Percentiles rank a stretch among this genome's conserved stretches.
Evolutionary conservation across 768 basidiomycete species (phyloP).

Genomic region (Suillus subalutaceus): DNA sequence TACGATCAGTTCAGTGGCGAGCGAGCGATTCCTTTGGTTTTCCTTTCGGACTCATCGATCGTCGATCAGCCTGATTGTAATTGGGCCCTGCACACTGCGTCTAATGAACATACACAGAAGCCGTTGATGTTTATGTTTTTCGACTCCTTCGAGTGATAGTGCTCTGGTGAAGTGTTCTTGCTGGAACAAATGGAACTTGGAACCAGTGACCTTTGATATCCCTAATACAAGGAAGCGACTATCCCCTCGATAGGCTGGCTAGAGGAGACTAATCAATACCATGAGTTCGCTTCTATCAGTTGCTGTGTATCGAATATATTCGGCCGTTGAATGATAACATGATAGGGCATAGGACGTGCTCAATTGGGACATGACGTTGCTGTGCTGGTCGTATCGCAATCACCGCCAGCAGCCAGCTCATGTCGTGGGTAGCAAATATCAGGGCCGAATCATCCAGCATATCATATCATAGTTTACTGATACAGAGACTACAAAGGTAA

Average conservation of each 20-base stretch:
- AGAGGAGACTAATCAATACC: background rate
- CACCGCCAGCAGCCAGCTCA: background rate
- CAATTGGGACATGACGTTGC: background rate
- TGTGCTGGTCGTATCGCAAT: conserved; percentile 2
- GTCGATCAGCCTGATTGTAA: background rate
- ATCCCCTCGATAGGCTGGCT: background rate
- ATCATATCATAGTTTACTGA: background rate
- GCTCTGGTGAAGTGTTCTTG: background rate
- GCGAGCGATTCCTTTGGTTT: background rate
- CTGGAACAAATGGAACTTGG: background rate
- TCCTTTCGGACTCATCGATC: background rate
- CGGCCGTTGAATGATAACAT: background rate
- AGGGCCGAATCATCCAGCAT: background rate
- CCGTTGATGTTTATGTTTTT: background rate
- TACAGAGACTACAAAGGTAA: background rate
- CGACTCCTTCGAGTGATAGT: background rate
- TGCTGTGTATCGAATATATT: background rate
- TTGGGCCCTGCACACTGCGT: background rate
- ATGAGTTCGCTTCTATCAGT: background rate
- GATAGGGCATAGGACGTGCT: background rate
- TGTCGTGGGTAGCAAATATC: background rate
- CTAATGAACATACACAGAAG: background rate
- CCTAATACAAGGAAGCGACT: background rate
- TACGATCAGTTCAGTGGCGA: background rate
- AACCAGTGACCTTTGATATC: background rate